Conservation (phyloP, 1,139 yeast species). For the Taphrina betulina region DNA sequence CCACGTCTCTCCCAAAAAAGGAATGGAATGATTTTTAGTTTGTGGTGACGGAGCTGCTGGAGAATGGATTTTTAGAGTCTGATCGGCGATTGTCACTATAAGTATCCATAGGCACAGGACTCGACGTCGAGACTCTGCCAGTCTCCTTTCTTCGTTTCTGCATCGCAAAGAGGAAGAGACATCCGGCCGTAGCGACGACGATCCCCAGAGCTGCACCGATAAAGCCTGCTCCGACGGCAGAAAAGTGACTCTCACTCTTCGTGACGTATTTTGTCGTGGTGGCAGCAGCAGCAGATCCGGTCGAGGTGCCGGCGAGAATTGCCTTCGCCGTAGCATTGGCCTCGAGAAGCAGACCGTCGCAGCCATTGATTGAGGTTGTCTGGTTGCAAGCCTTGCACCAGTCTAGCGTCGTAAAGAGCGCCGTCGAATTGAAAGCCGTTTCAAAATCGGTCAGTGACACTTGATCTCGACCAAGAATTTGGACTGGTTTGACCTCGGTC, state of each 20-base stretch:
- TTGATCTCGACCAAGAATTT: slow-evolving; percentile 21
- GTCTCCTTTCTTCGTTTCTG: background rate
- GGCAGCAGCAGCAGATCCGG: background rate
- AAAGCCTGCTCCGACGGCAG: slow-evolving; percentile 31
- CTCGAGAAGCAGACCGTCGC: slow-evolving; percentile 20
- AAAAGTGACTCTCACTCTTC: background rate
- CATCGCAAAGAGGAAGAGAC: background rate
- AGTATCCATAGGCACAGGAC: slow-evolving; percentile 5
- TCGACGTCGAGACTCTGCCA: slow-evolving; percentile 14
- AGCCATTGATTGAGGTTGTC: slow-evolving; percentile 11
- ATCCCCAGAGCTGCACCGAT: slow-evolving; percentile 30
- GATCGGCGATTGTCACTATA: background rate
- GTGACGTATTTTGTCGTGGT: background rate
- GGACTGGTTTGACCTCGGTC: background rate
- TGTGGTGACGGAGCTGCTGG: no score
- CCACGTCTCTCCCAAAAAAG: no score
- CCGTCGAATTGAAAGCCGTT: slow-evolving; percentile 15
- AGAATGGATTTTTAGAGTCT: slow-evolving; percentile 14
- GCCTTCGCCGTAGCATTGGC: slow-evolving; percentile 4
- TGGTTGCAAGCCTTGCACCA: slow-evolving; percentile 31
- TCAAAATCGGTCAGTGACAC: slow-evolving; percentile 15
- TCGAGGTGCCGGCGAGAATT: background rate
- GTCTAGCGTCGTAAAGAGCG: slow-evolving; percentile 18
- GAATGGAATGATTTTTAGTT: no score
- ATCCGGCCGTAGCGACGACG: slow-evolving; percentile 10